These are phyloP conservation scores for Cryptococcus jaspeensis DNA, from an alignment of 1,284 basidiomycete species.

Conservation along the genomic window DNA sequence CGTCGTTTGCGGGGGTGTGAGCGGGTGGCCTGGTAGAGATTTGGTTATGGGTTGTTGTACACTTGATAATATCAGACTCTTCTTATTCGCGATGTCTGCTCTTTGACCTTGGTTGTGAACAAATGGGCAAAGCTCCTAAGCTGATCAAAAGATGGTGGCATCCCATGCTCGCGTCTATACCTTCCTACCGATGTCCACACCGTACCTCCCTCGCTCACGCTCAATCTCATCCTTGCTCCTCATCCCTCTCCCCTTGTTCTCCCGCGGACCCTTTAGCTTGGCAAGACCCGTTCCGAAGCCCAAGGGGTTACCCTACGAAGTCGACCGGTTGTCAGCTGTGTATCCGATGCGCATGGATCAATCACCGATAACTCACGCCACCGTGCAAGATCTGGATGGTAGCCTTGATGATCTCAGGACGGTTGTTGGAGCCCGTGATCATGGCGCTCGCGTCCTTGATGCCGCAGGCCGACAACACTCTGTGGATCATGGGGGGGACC, in stretches of 20 bases:
- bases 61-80: not conserved
- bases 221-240: slow-evolving; percentile 47
- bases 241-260: slow-evolving; percentile 51
- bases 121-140: not conserved
- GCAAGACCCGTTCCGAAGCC: slow-evolving; percentile 45
- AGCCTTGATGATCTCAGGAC: slow-evolving; percentile 61
- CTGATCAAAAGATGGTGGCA: not conserved
- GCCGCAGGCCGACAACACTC: slow-evolving; percentile 83
- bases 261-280: slow-evolving; percentile 32
- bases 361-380: slow-evolving; percentile 34
- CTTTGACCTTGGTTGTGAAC: too few relatives aligned
- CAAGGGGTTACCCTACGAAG: slow-evolving; percentile 37
- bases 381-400: slow-evolving; percentile 49
- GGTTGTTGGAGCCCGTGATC: slow-evolving; percentile 68
- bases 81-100: not conserved
- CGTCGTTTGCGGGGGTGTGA: slow-evolving; percentile 26
- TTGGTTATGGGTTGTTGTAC: not conserved
- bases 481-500: slow-evolving; percentile 84
- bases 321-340: not conserved
- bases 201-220: slow-evolving; percentile 49
- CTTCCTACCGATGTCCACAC: slow-evolving; percentile 44
- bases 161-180: slow-evolving; percentile 16
- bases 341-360: not conserved
- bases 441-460: slow-evolving; percentile 93
- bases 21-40: not conserved